Conservation (phyloP, 208 protist genomes). For the Leishmania tarentolae region DNA sequence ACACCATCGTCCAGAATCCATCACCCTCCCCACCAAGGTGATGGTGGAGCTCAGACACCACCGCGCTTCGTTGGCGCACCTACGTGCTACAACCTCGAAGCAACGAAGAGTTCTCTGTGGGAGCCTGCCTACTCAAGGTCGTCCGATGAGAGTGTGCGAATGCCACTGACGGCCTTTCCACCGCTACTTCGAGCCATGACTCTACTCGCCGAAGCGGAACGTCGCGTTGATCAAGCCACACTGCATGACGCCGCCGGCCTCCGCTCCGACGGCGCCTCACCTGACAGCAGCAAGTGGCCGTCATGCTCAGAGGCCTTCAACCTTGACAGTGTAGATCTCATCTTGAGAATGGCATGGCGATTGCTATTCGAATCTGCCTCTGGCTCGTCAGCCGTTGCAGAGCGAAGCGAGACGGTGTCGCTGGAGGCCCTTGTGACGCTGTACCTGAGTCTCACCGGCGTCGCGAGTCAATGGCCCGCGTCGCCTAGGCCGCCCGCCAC, state of each 20-base stretch:
- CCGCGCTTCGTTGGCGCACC: not conserved
- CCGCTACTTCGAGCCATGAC: conserved; percentile 9
- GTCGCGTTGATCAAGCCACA: not conserved
- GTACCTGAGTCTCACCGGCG: conserved; percentile 7
- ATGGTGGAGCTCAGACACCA: not conserved
- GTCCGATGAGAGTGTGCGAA: not conserved
- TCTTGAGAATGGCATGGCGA: conserved; percentile 7
- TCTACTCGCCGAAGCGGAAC: conserved; percentile 11
- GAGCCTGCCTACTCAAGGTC: not conserved
- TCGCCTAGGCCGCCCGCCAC: not conserved
- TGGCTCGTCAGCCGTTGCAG: not conserved
- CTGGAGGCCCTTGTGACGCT: conserved; percentile 28
- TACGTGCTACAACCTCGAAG: not conserved
- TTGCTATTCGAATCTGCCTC: not conserved
- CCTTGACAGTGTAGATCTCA: not conserved
- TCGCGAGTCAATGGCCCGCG: not conserved
- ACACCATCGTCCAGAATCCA: not conserved
- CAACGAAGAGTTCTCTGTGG: not conserved
- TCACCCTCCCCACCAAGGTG: not conserved
- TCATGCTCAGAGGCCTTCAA: not conserved
- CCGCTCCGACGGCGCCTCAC: not conserved
- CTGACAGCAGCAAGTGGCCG: not conserved
- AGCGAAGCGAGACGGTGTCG: not conserved
- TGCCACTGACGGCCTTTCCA: not conserved
- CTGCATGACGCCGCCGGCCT: not conserved